A percentile compares a stretch with the other conserved stretches of the same genome.
Conservation (phyloP, 2,329 filamentous ascomycete species). For the Hypoxylon sp. region DNA sequence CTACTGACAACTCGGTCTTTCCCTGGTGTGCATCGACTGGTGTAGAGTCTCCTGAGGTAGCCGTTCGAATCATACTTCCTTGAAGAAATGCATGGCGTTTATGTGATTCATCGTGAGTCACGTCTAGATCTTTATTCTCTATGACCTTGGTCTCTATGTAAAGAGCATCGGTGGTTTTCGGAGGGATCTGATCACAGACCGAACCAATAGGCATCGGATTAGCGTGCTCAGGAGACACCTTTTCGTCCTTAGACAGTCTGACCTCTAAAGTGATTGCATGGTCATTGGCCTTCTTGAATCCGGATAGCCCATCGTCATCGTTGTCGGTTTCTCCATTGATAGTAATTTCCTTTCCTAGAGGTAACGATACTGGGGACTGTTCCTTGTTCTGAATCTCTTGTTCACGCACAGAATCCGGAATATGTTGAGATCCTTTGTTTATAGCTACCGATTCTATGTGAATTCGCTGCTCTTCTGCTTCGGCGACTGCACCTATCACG, state of each 20-base stretch:
- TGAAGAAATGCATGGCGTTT: conserved; percentile 25
- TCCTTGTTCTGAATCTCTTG: conserved; percentile 2
- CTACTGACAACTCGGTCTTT: conserved; percentile 19
- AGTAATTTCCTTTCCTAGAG: not conserved
- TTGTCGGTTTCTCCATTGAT: not conserved
- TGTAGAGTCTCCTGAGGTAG: not conserved
- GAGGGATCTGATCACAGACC: not conserved
- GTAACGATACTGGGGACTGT: not conserved
- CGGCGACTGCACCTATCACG: not conserved
- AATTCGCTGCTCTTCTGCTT: conserved; percentile 10
- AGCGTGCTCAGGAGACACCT: not conserved
- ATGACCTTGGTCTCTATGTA: not conserved
- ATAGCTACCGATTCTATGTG: not conserved
- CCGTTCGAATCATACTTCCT: conserved; percentile 9
- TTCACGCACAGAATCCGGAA: not conserved
- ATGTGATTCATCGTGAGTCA: not conserved
- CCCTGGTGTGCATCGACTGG: not conserved
- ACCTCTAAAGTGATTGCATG: not conserved
- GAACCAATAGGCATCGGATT: not conserved
- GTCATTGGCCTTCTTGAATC: not conserved
- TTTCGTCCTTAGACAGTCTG: not conserved
- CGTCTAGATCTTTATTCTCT: not conserved
- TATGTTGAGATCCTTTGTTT: conserved; percentile 7
- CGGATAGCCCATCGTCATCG: not conserved
- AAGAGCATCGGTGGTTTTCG: not conserved